Base-by-base conservation (phyloP, 495 filamentous ascomycete species). In the Xylaria grammica region DNA sequence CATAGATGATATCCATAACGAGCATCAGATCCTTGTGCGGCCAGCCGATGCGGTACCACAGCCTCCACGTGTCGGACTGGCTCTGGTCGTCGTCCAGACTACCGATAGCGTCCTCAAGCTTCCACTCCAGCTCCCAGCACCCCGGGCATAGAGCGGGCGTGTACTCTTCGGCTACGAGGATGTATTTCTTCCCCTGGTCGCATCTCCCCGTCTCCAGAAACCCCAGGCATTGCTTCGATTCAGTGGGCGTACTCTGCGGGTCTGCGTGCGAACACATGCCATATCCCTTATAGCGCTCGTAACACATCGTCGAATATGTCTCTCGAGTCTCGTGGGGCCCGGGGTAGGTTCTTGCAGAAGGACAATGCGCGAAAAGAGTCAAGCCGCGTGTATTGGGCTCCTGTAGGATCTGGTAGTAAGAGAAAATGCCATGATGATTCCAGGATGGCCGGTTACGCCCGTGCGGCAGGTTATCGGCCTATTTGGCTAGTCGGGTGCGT, bases 1-100 rank as follows among this genome's bases (percentile, higher is more conserved):
- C 45, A 1, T 1, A 50, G 40, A 22, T 1, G 15, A 45, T 10
- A 22, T 38, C 30, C 4, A n/a, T 0, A n/a, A 50, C 15, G 45
- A 60, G 32, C 32, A 38, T 7, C 6, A n/a, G n/a, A 3, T 60
- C 44, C 29, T 40, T 26, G 9, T 27, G 15, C 2, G 1, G 4
- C 58, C 58, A 60, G 20, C 58, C 58, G 30, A 60, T 24, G 20
- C 29, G 45, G 45, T n/a, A 2, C 30, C 45, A 60, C n/a, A 60
- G 58, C 29, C 15, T 20, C 58, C 58, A 60, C 8, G 56, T 48
- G 17, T 27, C 54, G 54, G 54, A 59, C 15, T 5, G n/a, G 1
- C 11, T 15, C 6, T 19, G 10, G 17, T 3, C 7, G 1, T 24
- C 40, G 5, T 46, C 56, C 7, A 48, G 56, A 26, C 27, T 24